Evolutionary conservation across 441 rosid genomes (phyloP), one percentile per base, ranked within the genome.

Genomic region (Corymbia citriodora): DNA sequence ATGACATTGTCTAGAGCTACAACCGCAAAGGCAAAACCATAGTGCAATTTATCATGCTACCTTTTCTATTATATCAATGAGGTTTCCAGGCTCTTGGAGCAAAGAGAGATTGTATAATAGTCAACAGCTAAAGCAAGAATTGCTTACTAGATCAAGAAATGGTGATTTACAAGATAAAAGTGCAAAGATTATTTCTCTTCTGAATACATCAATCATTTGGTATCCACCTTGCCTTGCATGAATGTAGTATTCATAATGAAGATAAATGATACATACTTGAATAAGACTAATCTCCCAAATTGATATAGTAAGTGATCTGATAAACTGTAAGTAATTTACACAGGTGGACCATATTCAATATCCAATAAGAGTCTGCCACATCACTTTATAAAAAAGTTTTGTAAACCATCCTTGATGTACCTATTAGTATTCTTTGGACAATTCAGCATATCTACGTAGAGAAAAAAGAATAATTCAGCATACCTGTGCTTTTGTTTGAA

Each of bases 401-500:
- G 85, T 23, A 74, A 74, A 40, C 85, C 85, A 74, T 40, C 50
- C 85, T 40, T 40, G 50, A 40, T 21, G 10, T 40, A 23, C 52
- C 50, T 21, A 23, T 25, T 74, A 23, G 21, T 40, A 45, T 40
- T 74, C 85, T 74, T 74, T 74, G 52, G 25, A 74, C 85, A 40
- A 40, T 3, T 74, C 85, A 45, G 85, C 27, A 74, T 40, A 74
- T 29, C 29, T 40, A 40, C 29, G 23, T 31, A 88, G 57, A 18
- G 40, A 6, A 23, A 19, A 11, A 25, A 17, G 21, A 70, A 89
- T 27, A 49, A 83, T n/a, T 79, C 33, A 72, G 65, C 92, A 54
- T 96, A 97, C 99, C 95, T 96, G 97, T 49, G 94, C 95, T 94
- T 87, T 96, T 31, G 96, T 96, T 90, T 94, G 96, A 89, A 95